These are phyloP conservation scores for Starmerella sp. DNA, from an alignment of 805 yeast species.

Conservation along the genomic window DNA sequence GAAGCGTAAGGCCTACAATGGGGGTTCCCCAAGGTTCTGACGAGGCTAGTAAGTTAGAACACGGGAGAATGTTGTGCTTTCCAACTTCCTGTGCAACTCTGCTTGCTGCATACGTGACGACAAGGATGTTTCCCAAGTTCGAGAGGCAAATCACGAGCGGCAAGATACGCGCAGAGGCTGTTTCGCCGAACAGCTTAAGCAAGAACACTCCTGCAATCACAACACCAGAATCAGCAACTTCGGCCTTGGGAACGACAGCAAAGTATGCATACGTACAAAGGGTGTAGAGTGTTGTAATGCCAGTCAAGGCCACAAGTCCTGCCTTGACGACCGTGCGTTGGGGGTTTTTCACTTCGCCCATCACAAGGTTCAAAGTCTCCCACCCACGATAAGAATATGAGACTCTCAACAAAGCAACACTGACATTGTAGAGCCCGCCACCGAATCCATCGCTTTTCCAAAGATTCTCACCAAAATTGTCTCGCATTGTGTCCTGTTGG, in stretches of 20 bases:
- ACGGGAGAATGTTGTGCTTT: conserved; percentile 40
- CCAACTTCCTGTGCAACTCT: conserved; percentile 51
- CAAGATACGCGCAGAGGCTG: conserved; percentile 38
- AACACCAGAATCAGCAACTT: conserved; percentile 42
- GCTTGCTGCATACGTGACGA: conserved; percentile 51
- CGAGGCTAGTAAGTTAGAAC: conserved; percentile 36
- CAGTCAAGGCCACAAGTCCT: conserved; percentile 46
- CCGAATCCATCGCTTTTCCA: conserved; percentile 35
- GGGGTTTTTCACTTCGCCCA: conserved; percentile 49
- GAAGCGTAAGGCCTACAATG: conserved; percentile 38
- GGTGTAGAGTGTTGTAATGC: conserved; percentile 44
- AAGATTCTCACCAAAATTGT: conserved; percentile 31
- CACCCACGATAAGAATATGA: conserved; percentile 59
- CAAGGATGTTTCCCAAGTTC: conserved; percentile 53
- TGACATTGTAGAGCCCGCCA: conserved; percentile 38
- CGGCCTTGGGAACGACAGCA: conserved; percentile 38
- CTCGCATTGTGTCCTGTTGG: conserved; percentile 27
- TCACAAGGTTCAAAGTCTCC: conserved; percentile 58
- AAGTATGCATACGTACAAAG: conserved; percentile 49
- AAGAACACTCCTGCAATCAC: conserved; percentile 54
- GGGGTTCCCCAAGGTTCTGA: conserved; percentile 33
- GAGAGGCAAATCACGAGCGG: conserved; percentile 52
- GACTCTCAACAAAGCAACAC: conserved; percentile 48
- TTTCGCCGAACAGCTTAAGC: conserved; percentile 46
- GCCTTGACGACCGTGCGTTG: conserved; percentile 45